Percentiles rank a stretch among this genome's conserved stretches.
phyloP scores from a whole-genome alignment of 2,329 filamentous ascomycete genomes.

The Aureobasidium vineae region DNA sequence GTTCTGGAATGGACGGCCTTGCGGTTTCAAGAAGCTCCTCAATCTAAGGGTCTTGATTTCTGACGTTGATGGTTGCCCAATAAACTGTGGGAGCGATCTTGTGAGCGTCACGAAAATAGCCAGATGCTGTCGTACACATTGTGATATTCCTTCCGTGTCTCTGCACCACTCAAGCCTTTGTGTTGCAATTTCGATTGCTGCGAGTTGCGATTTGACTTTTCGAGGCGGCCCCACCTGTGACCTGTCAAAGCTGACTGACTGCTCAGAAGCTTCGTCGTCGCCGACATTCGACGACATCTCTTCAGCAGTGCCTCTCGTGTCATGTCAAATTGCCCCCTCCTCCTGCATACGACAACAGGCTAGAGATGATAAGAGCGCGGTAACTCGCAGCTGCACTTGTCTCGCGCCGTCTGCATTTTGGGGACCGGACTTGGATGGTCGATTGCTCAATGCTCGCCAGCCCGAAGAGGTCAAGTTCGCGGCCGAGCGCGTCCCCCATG shows the following conservation, averaged over 20 bases:
- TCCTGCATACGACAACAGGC: conserved; percentile 16
- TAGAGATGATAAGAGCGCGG: conserved; percentile 10
- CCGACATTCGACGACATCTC: conserved; percentile 7
- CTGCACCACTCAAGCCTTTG: neutral
- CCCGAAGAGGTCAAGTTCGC: conserved; percentile 22
- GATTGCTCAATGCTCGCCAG: conserved; percentile 15
- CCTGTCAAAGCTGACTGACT: conserved; percentile 22
- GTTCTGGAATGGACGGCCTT: conserved; percentile 12
- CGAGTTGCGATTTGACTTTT: conserved; percentile 14
- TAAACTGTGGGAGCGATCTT: neutral
- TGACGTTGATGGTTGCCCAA: neutral
- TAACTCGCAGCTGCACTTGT: conserved; percentile 14
- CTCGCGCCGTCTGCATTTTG: conserved; percentile 3
- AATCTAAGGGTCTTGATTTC: neutral
- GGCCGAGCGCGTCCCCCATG: conserved; percentile 24
- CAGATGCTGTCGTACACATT: conserved; percentile 15
- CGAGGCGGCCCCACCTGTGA: conserved; percentile 19
- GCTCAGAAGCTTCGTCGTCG: conserved; percentile 15
- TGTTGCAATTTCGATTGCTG: conserved; percentile 23
- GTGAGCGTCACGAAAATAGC: conserved; percentile 1
- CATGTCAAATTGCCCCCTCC: conserved; percentile 3
- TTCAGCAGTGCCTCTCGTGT: conserved; percentile 19
- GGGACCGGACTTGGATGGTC: conserved; percentile 3
- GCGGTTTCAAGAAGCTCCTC: conserved; percentile 15
- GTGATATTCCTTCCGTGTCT: conserved; percentile 6